phyloP scores from a whole-genome alignment of 2,329 filamentous ascomycete species.

The Trichoderma sp. region DNA sequence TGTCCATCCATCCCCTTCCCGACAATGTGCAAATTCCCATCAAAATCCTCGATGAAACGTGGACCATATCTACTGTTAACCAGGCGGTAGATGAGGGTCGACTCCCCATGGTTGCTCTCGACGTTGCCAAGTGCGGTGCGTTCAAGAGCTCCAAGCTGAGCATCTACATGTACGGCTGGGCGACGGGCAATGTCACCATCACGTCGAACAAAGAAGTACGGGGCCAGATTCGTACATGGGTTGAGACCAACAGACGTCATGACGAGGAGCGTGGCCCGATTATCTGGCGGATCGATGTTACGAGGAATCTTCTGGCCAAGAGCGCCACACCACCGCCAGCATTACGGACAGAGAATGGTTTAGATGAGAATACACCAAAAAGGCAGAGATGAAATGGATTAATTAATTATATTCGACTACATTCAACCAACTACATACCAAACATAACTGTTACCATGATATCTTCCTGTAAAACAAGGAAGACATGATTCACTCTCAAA shows the following conservation, averaged over 20 bases:
- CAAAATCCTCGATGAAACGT: conserved; percentile 30
- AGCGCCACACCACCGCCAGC: conserved; percentile 28
- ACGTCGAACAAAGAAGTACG: conserved; percentile 43
- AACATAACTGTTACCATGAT: neutral
- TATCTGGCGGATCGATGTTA: conserved; percentile 37
- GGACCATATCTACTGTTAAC: conserved; percentile 30
- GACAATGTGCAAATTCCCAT: conserved; percentile 36
- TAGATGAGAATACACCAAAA: neutral
- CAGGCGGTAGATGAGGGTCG: conserved; percentile 27
- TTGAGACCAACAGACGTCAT: conserved; percentile 31
- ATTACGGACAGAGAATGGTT: neutral
- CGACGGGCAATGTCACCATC: conserved; percentile 33
- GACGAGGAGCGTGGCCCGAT: conserved; percentile 34
- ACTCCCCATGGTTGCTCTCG: conserved; percentile 36
- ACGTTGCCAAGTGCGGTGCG: conserved; percentile 32
- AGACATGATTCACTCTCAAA: neutral
- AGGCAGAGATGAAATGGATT: neutral
- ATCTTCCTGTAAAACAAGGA: neutral
- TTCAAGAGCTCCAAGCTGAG: conserved; percentile 40
- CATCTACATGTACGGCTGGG: conserved; percentile 43
- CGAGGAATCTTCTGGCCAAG: conserved; percentile 38
- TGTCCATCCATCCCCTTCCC: conserved; percentile 36
- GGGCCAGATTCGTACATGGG: conserved; percentile 36
- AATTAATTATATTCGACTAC: neutral
- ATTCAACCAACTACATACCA: neutral